A percentile compares a stretch with the other conserved stretches of the same genome.
Conservation (phyloP, 805 yeast genomes). For the Barnettozyma siamensis region DNA sequence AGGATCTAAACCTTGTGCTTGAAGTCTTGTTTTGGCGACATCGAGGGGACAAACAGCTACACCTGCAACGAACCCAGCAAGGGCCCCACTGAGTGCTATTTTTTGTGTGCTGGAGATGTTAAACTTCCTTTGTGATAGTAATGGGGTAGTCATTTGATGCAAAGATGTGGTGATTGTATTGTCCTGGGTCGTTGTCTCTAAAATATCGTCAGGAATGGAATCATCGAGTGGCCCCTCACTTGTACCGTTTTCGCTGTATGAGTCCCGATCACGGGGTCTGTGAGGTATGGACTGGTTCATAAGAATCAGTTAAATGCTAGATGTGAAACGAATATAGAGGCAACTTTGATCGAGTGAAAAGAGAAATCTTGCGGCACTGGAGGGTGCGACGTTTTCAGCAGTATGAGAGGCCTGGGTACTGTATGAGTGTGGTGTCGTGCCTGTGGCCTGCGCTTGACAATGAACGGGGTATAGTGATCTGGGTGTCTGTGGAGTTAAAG, state of each 20-base stretch:
- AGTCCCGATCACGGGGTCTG: constrained; percentile 1
- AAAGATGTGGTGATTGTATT: constrained; percentile 10
- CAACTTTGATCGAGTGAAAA: too few relatives aligned
- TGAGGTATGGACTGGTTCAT: constrained; percentile 2
- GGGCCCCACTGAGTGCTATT: constrained; percentile 82
- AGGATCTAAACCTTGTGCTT: constrained; percentile 65
- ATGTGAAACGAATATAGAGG: too few relatives aligned
- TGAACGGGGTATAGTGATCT: too few relatives aligned
- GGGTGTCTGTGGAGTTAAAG: too few relatives aligned
- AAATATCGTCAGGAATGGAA: constrained; percentile 9
- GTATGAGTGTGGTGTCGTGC: too few relatives aligned
- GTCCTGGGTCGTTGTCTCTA: constrained; percentile 8
- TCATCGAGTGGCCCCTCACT: neutral
- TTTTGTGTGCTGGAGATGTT: constrained; percentile 43
- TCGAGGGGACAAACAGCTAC: constrained; percentile 90
- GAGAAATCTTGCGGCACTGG: too few relatives aligned
- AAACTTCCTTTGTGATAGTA: constrained; percentile 3
- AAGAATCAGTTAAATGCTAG: too few relatives aligned
- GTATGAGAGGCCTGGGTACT: too few relatives aligned
- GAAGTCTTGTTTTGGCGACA: constrained; percentile 90
- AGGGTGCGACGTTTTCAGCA: too few relatives aligned
- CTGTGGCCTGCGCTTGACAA: too few relatives aligned
- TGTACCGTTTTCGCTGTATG: neutral
- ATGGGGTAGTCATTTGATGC: constrained; percentile 5
- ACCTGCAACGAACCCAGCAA: constrained; percentile 91